Base-by-base conservation (phyloP, 176 grass and related monocot species). In the Aegilops longissima region DNA sequence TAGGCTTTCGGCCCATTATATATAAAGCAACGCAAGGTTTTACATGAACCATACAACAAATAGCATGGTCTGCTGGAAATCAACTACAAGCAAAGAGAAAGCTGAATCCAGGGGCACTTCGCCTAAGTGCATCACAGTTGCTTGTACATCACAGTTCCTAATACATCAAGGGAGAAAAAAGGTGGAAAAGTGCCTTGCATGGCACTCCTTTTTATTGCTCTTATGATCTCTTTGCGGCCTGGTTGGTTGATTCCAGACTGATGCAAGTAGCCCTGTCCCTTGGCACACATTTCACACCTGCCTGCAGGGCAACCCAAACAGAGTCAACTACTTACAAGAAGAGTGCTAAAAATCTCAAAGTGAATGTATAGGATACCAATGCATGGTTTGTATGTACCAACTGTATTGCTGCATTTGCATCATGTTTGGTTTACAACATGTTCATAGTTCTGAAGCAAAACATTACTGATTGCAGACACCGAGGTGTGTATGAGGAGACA, bases 161-260 rank as follows among this genome's bases (percentile, higher is more conserved):
- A 66, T 66, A 80, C 27, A 80, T 68, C 35, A n/a, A n/a, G 25
- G 70, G 24, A 8, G 34, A 35, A 80, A 58, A 84, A 66, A 63
- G 23, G 23, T 44, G 2, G 36, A 36, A 25, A 68, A 39, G 42
- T 85, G 82, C 77, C 90, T 44, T 64, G 40, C 70, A 78, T 29
- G 30, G 52, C 70, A 85, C 79, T 86, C 49, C 21, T 81, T 77
- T 91, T 91, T 91, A 91, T 91, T 88, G 62, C 10, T 85, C 79
- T 52, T 44, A 88, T 76, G 18, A 81, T 54, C 47, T 81, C 52
- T 38, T 42, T 25, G 12, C 38, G 27, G 5, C 30, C 10, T 31
- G 29, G 38, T 71, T 66, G n/a, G 79, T 24, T 17, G 42, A 83
- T 86, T 10, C 45, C 52, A 63, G 56, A 51, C 45, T 75, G 84